A percentile compares a stretch with the other conserved stretches of the same genome.
These are phyloP conservation scores for Acanthamoeba lenticulata DNA, from an alignment of 208 protist species.

Conservation along the genomic window DNA sequence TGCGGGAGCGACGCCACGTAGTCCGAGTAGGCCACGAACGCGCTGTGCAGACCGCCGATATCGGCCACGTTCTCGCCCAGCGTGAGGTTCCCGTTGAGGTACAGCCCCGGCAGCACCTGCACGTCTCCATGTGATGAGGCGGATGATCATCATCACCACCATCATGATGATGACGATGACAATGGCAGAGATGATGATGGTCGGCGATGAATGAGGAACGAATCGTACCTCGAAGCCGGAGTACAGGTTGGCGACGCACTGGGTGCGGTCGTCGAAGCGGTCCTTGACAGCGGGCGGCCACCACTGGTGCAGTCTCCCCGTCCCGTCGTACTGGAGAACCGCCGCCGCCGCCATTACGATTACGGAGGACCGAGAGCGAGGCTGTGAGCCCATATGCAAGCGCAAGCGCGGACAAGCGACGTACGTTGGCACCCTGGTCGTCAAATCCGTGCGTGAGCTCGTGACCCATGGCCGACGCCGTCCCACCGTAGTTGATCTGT, in stretches of 20 bases:
- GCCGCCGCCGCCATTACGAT: too few relatives aligned
- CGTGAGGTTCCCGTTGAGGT: constrained; percentile 64
- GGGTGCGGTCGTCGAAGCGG: constrained; percentile 18
- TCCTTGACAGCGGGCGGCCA: background rate
- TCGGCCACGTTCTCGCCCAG: constrained; percentile 63
- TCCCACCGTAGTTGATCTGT: constrained; percentile 51
- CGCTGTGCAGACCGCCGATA: constrained; percentile 50
- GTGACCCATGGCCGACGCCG: constrained; percentile 54
- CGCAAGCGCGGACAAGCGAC: too few relatives aligned
- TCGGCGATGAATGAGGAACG: background rate
- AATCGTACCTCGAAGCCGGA: background rate
- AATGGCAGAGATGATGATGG: too few relatives aligned
- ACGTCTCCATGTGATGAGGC: background rate
- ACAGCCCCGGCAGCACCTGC: constrained; percentile 4
- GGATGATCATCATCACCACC: too few relatives aligned
- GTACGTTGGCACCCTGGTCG: constrained; percentile 35
- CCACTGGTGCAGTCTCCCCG: constrained; percentile 56
- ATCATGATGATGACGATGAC: too few relatives aligned
- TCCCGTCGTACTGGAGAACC: constrained; percentile 43
- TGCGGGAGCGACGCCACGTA: background rate
- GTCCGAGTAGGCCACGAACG: constrained; percentile 42
- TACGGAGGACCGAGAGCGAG: too few relatives aligned
- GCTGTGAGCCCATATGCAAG: too few relatives aligned
- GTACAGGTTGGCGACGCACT: constrained; percentile 64
- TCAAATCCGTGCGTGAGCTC: constrained; percentile 66